Base-by-base conservation (phyloP, 371 early-diverging fungal genomes). In the Mucor velutinosus region DNA sequence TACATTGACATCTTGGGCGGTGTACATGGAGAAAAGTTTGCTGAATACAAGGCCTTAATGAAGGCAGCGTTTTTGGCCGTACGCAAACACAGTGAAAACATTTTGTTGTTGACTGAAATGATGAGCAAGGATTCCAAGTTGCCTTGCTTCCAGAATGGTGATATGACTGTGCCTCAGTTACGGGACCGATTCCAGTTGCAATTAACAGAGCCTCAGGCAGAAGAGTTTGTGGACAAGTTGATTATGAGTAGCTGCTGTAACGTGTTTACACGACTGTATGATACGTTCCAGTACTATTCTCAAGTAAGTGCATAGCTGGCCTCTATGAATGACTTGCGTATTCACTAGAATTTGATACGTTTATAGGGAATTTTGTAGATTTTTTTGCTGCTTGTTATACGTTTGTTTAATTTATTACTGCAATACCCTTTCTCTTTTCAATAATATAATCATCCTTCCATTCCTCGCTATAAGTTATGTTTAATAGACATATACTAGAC, bases 281-380 rank as follows among this genome's bases (percentile, higher is more conserved):
- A 99, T 88, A 91, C 95, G 21, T 99, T 94, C 83, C 99, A 99
- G 80, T 99, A 98, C 80, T 98, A 95, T 77, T 94, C 96, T 45
- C 95, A 99, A 78, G 99, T 75, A 72, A 62, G 53, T 27, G 25
- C 3, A 14, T 14, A 25, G 4, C 1, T 19, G 49, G 49, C 8
- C 23, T 6, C 49, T 43, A 23, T 23, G 7, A 7, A n/a, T 35
- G 37, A 49, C 17, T 2, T 23, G 49, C 23, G 12, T 49, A 19
- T 12, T 49, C 1, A 49, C 19, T 2, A 7, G 12, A 21, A 7
- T 23, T 17, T 23, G 21, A 0, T 21, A 2, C 5, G 0, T 21
- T 49, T 49, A 2, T 47, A 49, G 49, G 49, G 49, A 49, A 49
- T 49, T 49, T 3, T 49, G 49, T 49, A 49, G 19, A 49, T 30